Base-by-base conservation (phyloP, 202 grass and related monocot genomes). In the Panicum virgatum region DNA sequence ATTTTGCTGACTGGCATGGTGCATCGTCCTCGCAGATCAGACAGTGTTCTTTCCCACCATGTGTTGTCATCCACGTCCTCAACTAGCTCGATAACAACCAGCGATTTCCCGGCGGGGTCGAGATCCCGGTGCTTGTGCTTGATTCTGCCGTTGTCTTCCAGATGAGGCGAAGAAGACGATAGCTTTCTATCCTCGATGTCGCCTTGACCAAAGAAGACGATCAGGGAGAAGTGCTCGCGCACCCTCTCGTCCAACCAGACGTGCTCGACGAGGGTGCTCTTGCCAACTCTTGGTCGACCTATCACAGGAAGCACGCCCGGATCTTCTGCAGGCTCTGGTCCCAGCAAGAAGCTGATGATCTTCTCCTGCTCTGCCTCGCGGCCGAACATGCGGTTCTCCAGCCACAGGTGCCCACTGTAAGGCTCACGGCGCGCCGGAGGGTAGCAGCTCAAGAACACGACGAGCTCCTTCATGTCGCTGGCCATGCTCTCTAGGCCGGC, bases 191-290 rank as follows among this genome's bases (percentile, higher is more conserved):
- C 36, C 6, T 19, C 18, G 67, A 26, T 47, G 67, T 47, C 42
- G 14, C 42, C 13, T 29, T 47, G 3, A 18, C 5, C 27, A 30
- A 85, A 47, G 47, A 85, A 34, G 25, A 78, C 51, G n/a, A 89
- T 82, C 2, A 9, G 22, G 9, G 78, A 86, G 72, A 86, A 89
- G 79, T n/a, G 18, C 3, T 1, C 18, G 0, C 50, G 79, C 30
- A 85, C 87, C 72, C 78, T 89, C 47, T 85, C 78, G 6, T 89
- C 72, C 0, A 18, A 25, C 22, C 83, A 79, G 40, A 79, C 73
- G 16, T 86, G 83, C 23, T 78, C 88, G 13, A 86, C 42, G 19
- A 82, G 83, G 3, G 88, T 86, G 73, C 83, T 89, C 73, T 89
- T 89, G 19, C 88, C 88, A 3, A 85, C 66, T 13, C 72, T 73